A percentile compares a stretch with the other conserved stretches of the same genome.
phyloP scores from a whole-genome alignment of 768 basidiomycete species.

The Coprinopsis marcescibilis region DNA sequence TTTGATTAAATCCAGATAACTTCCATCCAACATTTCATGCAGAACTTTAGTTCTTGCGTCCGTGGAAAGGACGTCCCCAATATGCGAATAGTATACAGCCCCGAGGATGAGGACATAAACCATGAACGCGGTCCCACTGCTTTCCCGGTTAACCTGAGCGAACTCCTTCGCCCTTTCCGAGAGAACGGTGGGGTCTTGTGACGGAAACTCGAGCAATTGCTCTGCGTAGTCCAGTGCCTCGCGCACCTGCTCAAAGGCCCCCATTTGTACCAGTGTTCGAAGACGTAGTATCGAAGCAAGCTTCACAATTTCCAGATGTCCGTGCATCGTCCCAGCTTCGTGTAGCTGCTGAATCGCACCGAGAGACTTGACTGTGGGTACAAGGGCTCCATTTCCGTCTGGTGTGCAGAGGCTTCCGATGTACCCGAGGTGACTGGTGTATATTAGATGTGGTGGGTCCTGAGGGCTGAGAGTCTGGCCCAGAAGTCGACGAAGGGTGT shows the following conservation, averaged over 20 bases:
- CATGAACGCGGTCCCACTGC: slow-evolving; percentile 27
- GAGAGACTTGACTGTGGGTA: slow-evolving; percentile 27
- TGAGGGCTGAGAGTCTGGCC: slow-evolving; percentile 35
- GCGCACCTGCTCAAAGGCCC: slow-evolving; percentile 47
- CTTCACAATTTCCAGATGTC: slow-evolving; percentile 39
- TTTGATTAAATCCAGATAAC: slow-evolving; percentile 35
- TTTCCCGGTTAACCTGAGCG: slow-evolving; percentile 9
- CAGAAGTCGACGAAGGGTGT: slow-evolving; percentile 49
- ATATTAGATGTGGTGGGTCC: slow-evolving; percentile 49
- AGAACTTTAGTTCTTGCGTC: slow-evolving; percentile 49
- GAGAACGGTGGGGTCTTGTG: slow-evolving; percentile 13
- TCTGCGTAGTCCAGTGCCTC: slow-evolving; percentile 47
- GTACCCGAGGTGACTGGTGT: slow-evolving; percentile 50
- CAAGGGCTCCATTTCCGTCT: slow-evolving; percentile 26
- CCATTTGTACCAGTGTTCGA: slow-evolving; percentile 47
- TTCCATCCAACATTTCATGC: slow-evolving; percentile 64
- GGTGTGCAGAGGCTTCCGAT: slow-evolving; percentile 32
- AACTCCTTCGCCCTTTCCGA: slow-evolving; percentile 8
- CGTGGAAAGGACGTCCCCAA: slow-evolving; percentile 42
- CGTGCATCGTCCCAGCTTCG: slow-evolving; percentile 18
- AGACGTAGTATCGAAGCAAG: slow-evolving; percentile 53
- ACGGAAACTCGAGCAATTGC: slow-evolving; percentile 32
- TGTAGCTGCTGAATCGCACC: slow-evolving; percentile 31
- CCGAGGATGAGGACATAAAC: slow-evolving; percentile 61
- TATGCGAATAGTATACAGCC: slow-evolving; percentile 57